phyloP scores from a whole-genome alignment of 2,329 filamentous ascomycete species.

The Colletotrichum camelliae region DNA sequence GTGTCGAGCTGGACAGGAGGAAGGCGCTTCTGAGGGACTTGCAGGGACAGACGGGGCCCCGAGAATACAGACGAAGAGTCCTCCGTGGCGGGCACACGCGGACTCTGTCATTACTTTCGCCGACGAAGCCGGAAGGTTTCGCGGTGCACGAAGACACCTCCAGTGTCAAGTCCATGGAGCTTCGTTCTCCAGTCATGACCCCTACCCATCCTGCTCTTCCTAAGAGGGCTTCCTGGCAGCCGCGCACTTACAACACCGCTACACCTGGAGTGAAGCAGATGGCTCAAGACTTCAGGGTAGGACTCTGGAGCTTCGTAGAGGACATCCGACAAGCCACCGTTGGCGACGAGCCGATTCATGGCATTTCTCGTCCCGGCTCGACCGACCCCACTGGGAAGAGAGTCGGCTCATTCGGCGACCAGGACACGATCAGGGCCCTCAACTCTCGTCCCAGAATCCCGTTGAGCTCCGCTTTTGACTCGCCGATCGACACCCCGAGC shows the following conservation, averaged over 20 bases:
- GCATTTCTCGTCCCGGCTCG: conserved; percentile 31
- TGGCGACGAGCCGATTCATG: conserved; percentile 84
- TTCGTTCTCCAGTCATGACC: conserved; percentile 29
- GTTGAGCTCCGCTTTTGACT: conserved; percentile 46
- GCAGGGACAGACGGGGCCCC: conserved; percentile 48
- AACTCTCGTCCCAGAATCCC: conserved; percentile 42
- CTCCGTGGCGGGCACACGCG: conserved; percentile 71
- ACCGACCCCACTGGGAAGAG: conserved; percentile 7
- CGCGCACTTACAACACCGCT: conserved; percentile 50
- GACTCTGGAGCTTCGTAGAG: conserved; percentile 93
- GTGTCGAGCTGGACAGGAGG: conserved; percentile 73
- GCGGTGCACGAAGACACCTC: conserved; percentile 51
- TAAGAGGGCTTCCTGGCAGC: conserved; percentile 67
- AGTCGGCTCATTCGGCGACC: conserved; percentile 33
- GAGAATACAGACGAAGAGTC: conserved; percentile 60
- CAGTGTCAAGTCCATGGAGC: conserved; percentile 42
- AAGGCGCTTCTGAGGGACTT: conserved; percentile 64
- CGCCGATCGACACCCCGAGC: conserved; percentile 34
- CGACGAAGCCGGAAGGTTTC: conserved; percentile 54
- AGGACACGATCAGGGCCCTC: conserved; percentile 54
- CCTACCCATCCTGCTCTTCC: conserved; percentile 43
- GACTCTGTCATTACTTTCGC: conserved; percentile 83
- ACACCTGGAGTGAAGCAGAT: conserved; percentile 70
- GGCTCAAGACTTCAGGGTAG: conserved; percentile 86
- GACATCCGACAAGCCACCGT: conserved; percentile 95